These are phyloP conservation scores for Mortierella sp. DNA, from an alignment of 371 early-diverging fungal genomes.

Conservation along the genomic window DNA sequence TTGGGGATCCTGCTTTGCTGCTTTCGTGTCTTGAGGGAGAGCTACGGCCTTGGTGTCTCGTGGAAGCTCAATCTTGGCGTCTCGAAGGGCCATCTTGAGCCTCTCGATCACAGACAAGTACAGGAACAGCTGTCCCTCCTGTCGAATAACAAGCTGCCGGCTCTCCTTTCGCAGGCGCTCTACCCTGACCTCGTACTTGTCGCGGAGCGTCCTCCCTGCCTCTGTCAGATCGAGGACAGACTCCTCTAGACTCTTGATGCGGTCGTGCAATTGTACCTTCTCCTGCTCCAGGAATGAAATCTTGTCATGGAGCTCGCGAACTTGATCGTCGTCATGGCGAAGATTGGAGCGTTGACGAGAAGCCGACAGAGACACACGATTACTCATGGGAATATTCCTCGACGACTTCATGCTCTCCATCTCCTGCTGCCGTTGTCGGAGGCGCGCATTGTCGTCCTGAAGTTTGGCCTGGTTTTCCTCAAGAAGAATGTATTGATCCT, in stretches of 20 bases:
- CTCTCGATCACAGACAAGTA: constrained; percentile 48
- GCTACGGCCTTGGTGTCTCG: not conserved
- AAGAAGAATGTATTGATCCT: constrained; percentile 19
- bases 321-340: not conserved
- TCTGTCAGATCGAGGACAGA: constrained; percentile 35
- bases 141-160: constrained; percentile 30
- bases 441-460: constrained; percentile 20
- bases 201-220: constrained; percentile 27
- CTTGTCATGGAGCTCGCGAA: constrained; percentile 12
- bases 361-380: constrained; percentile 13
- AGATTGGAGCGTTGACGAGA: not conserved
- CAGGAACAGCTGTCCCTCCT: constrained; percentile 40
- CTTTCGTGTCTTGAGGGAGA: not conserved
- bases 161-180: constrained; percentile 14
- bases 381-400: not conserved
- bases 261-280: constrained; percentile 14
- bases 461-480: constrained; percentile 23
- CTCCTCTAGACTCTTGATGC: constrained; percentile 26
- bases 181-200: constrained; percentile 25
- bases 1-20: not conserved
- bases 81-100: constrained; percentile 28
- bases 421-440: constrained; percentile 28
- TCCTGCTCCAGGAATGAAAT: constrained; percentile 20
- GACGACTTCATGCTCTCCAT: not conserved
- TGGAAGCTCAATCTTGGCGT: constrained; percentile 8